Evolutionary conservation across 257 asterid genomes (phyloP).

Genomic region (Gentiana dahurica): DNA sequence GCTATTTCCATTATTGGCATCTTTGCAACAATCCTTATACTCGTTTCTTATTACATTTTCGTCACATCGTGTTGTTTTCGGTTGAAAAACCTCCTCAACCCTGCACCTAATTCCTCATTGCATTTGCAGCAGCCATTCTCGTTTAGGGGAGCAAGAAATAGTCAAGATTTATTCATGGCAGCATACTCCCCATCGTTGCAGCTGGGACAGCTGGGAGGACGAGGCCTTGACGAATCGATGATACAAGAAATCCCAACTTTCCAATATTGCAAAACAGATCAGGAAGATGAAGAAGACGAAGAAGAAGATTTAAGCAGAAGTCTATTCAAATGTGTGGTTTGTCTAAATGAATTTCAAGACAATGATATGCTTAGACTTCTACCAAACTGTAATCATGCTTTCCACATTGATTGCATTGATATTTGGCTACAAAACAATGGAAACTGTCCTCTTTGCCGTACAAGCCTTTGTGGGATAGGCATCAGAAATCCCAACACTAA

Average conservation of each 20-base stretch:
- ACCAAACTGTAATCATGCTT: slow-evolving; percentile 71
- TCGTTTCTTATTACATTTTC: slow-evolving; percentile 60
- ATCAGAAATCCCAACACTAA: slow-evolving; percentile 11
- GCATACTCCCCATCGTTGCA: slow-evolving; percentile 49
- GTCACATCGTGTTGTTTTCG: slow-evolving; percentile 62
- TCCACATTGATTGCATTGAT: slow-evolving; percentile 74
- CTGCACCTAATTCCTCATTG: slow-evolving; percentile 26
- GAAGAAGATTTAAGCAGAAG: not conserved
- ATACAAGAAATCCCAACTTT: slow-evolving; percentile 67
- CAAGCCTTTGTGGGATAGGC: slow-evolving; percentile 45
- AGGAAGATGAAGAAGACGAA: slow-evolving; percentile 6
- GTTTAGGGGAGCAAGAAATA: slow-evolving; percentile 11
- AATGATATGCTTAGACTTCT: slow-evolving; percentile 50
- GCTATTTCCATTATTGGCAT: slow-evolving; percentile 61
- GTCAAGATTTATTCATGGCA: slow-evolving; percentile 24
- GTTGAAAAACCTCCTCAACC: slow-evolving; percentile 30
- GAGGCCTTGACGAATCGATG: slow-evolving; percentile 57
- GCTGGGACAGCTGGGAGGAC: slow-evolving; percentile 1
- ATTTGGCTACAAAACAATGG: slow-evolving; percentile 63
- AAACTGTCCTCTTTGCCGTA: slow-evolving; percentile 74
- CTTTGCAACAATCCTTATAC: slow-evolving; percentile 45
- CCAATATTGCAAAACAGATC: slow-evolving; percentile 25
- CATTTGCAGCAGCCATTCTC: slow-evolving; percentile 33
- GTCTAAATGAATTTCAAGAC: slow-evolving; percentile 58
- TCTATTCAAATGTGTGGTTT: slow-evolving; percentile 54